Evolutionary conservation across 345 rosid genomes (phyloP).

Genomic region (Cardiospermum halicacabum): DNA sequence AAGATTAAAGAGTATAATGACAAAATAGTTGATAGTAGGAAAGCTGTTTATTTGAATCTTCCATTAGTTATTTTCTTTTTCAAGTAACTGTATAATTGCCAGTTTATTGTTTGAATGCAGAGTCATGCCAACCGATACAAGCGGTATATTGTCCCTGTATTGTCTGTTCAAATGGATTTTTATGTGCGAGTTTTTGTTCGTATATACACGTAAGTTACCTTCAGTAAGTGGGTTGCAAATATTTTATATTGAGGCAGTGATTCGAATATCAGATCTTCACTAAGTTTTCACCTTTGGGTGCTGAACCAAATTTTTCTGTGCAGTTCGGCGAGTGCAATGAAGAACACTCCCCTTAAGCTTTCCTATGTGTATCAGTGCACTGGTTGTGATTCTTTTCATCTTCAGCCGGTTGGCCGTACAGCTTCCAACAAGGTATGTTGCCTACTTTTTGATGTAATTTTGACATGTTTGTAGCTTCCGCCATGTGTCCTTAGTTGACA

Average conservation of each 20-base stretch:
- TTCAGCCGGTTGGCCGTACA: conserved; percentile 86
- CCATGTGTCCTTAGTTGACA: background rate
- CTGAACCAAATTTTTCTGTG: conserved; percentile 27
- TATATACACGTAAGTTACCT: conserved; percentile 72
- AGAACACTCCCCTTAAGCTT: conserved; percentile 97
- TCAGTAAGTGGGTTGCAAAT: no score
- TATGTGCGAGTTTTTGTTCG: conserved; percentile 97
- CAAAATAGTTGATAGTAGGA: background rate
- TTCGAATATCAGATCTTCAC: background rate
- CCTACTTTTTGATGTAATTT: background rate
- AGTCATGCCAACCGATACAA: conserved; percentile 99
- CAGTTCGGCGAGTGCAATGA: conserved; percentile 98
- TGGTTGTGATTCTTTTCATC: conserved; percentile 98
- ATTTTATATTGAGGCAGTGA: conserved; percentile 5
- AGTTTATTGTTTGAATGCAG: conserved; percentile 35
- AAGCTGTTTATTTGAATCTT: background rate
- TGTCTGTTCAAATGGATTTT: conserved; percentile 94
- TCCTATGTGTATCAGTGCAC: conserved; percentile 94
- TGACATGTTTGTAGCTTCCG: background rate
- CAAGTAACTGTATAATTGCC: conserved; percentile 4
- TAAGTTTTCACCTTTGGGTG: conserved; percentile 3
- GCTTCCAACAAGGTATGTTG: conserved; percentile 76
- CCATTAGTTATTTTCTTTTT: background rate
- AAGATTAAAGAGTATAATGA: background rate
- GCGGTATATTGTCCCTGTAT: conserved; percentile 92